Evolutionary conservation across 192 early-diverging fungal species (phyloP).

Genomic region (Paraglomus occultum): DNA sequence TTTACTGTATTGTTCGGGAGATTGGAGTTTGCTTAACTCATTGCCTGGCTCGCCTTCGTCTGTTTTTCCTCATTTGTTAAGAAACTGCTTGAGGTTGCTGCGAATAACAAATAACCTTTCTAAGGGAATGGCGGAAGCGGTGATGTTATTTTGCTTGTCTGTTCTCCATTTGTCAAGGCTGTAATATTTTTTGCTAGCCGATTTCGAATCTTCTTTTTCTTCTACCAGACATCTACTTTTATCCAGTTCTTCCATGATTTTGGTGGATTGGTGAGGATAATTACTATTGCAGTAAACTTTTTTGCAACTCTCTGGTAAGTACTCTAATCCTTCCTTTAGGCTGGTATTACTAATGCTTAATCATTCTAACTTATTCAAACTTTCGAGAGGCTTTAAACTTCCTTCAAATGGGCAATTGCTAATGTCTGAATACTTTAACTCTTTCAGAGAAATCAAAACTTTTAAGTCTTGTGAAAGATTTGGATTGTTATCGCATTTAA

Average conservation of each 20-base stretch:
- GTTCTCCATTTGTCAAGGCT: not conserved
- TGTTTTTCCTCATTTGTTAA: not conserved
- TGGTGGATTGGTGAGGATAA: not conserved
- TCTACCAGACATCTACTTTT: not conserved
- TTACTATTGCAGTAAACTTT: not conserved
- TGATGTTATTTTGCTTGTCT: not conserved
- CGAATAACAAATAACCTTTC: constrained; percentile 4
- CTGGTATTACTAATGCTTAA: constrained; percentile 7
- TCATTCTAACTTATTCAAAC: not conserved
- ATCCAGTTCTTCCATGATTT: constrained; percentile 10
- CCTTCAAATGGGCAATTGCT: not conserved
- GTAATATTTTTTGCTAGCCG: too few relatives aligned
- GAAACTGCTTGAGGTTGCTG: not conserved
- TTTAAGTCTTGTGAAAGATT: not conserved
- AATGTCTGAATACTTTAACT: not conserved
- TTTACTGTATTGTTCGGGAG: not conserved
- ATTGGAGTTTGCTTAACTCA: not conserved
- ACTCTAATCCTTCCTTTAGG: not conserved
- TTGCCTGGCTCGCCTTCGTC: not conserved
- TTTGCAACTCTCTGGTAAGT: not conserved
- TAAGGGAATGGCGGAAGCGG: not conserved
- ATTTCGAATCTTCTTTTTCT: not conserved
- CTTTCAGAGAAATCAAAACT: not conserved
- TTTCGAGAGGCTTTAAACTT: constrained; percentile 6
- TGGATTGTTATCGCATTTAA: not conserved